These are phyloP conservation scores for Epichloe sibirici DNA, from an alignment of 2,329 filamentous ascomycete genomes.

Conservation along the genomic window DNA sequence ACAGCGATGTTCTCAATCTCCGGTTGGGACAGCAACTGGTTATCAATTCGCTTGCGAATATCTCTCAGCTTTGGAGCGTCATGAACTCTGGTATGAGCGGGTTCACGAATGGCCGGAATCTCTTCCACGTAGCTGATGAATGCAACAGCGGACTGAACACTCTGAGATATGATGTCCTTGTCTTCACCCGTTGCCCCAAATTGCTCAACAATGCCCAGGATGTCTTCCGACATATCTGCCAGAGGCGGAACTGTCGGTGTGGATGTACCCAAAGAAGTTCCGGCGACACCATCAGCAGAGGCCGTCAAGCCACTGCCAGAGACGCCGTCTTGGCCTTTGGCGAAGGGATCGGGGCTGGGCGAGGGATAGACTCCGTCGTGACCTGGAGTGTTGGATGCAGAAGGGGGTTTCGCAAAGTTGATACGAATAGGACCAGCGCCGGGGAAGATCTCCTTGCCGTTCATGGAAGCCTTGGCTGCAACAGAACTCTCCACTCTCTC, in stretches of 20 bases:
- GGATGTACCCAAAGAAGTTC: conserved; percentile 11
- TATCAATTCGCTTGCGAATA: conserved; percentile 95
- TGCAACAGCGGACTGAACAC: conserved; percentile 64
- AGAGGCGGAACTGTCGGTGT: conserved; percentile 61
- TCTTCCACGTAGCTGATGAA: conserved; percentile 65
- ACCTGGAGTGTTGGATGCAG: conserved; percentile 77
- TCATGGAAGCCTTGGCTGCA: conserved; percentile 74
- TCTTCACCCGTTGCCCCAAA: conserved; percentile 81
- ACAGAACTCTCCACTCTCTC: conserved; percentile 84
- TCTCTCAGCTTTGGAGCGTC: conserved; percentile 91
- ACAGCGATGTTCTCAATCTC: conserved; percentile 90
- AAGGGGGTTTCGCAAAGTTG: conserved; percentile 93
- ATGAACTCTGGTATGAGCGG: conserved; percentile 76
- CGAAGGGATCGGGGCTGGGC: conserved; percentile 78
- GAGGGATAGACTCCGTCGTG: conserved; percentile 81
- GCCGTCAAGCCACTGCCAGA: conserved; percentile 25
- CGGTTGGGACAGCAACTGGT: conserved; percentile 69
- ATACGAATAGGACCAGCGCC: conserved; percentile 90
- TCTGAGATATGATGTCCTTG: conserved; percentile 54
- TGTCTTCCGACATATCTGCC: conserved; percentile 67
- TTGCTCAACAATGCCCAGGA: conserved; percentile 73
- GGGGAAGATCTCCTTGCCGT: conserved; percentile 96
- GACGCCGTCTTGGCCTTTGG: conserved; percentile 38
- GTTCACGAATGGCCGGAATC: conserved; percentile 80
- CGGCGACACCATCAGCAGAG: conserved; percentile 14